Evolutionary conservation across 2,329 filamentous ascomycete species (phyloP), one percentile per base, ranked within the genome.

Genomic region (Zymoseptoria passerinii): DNA sequence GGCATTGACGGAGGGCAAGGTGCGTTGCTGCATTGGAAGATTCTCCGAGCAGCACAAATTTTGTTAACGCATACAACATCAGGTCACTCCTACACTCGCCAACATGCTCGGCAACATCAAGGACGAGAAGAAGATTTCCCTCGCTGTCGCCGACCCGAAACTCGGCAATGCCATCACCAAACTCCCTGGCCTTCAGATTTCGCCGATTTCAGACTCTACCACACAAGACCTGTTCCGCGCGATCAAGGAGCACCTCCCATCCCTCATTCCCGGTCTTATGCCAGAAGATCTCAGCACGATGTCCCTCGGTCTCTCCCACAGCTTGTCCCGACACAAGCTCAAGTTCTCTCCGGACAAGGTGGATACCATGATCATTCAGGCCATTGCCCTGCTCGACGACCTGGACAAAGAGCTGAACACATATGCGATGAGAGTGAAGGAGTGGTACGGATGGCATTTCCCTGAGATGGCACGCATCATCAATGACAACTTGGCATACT

Each of bases 391-490:
- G 54, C 82, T 99, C 52, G 94, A 99, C 73, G 94, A 99, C 65
- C 80, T 99, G 62, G 94, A 99, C 80, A 99, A 99, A 82, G 94
- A 99, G 77, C 81, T 99, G 64, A 99, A 99, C 80, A 94, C 90
- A 68, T 97, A 96, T 73, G 92, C 94, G 65, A 99, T 99, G 94
- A 84, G 94, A 75, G 91, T 96, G 62, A 97, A 97, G 85, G 94
- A 99, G 77, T 99, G 94, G 94, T 99, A 99, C 74, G 94, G 94
- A 70, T 99, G 94, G 94, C 94, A 97, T 77, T 99, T 97, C 80
- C 94, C 94, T 48, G 94, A 99, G 80, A 86, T 99, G 82, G 92
- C 90, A 71, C 92, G 92, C 78, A 96, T 97, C 71, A 82, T 96
- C 67, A 95, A 95, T 75, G 94, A 99, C 81, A 99, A 99, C 77